Evolutionary conservation across 495 filamentous ascomycete species (phyloP), one percentile per base, ranked within the genome.

Genomic region (Neurospora tetrasperma): DNA sequence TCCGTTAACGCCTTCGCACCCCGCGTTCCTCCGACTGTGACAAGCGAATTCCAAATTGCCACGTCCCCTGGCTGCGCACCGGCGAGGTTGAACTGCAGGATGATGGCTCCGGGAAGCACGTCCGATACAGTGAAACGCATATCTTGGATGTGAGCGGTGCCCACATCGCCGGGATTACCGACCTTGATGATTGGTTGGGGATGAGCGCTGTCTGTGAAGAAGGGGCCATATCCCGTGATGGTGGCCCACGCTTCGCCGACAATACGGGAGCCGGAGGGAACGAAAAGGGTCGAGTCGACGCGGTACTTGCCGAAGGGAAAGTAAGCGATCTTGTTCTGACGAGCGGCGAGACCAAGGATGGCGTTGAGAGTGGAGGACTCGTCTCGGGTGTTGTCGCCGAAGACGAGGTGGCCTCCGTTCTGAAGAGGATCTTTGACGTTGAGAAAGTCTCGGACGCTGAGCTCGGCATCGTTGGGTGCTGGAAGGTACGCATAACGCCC

Each of bases 131-230:
- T 84, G 23, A 88, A 83, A 14, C 84, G 81, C 82, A 87, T 85
- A 54, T 92, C 88, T 43, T 85, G 83, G 76, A 91, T 87, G 71
- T 90, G 86, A 4, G 86, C 87, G 0, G 80, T 73, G 16, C 90
- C 90, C 1, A 87, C 83, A 31, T 90, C 85, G 7, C 87, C 88
- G 0, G 83, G 76, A 35, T 84, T 84, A 23, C 90, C 90, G 31
- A 92, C 79, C 59, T 84, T 75, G 4, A 92, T 84, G n/a, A 92
- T 84, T 0, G 89, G 82, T n/a, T 77, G 81, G 0, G 90, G 89
- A 44, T 81, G 80, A 12, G 72, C 73, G 0, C 80, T 75, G 74
- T 90, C 81, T 23, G 83, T 81, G 79, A 91, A 92, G 71, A 80
- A 82, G 46, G 78, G 42, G 14, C 90, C 89, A 20, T 74, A 77